Conservation (phyloP, 179 eudicot genomes). For the Patellifolia procumbens region DNA sequence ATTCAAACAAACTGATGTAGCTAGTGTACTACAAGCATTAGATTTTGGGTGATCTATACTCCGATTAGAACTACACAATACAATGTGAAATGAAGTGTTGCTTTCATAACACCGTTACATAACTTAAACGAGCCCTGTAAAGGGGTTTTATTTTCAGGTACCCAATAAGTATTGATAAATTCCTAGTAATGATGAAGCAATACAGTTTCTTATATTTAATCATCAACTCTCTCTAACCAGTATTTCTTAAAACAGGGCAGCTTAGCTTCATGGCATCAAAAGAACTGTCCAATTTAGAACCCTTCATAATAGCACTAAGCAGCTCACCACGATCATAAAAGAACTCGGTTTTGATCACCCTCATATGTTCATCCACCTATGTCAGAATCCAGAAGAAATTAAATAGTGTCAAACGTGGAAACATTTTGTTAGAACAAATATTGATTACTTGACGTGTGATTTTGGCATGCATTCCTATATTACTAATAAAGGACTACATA, state of each 20-base stretch:
- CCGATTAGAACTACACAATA: constrained; percentile 15
- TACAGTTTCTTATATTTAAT: too few relatives aligned
- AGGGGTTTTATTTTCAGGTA: too few relatives aligned
- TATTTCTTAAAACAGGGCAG: constrained; percentile 51
- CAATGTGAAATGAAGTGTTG: constrained; percentile 6
- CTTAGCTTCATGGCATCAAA: constrained; percentile 23
- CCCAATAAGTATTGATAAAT: neutral
- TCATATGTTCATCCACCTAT: constrained; percentile 56
- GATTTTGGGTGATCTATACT: constrained; percentile 4
- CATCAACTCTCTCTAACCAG: constrained; percentile 1
- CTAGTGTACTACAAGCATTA: too few relatives aligned
- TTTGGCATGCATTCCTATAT: too few relatives aligned
- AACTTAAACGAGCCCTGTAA: too few relatives aligned
- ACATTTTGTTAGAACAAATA: too few relatives aligned
- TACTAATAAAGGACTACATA: too few relatives aligned
- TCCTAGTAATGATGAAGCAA: too few relatives aligned
- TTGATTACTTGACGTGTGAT: too few relatives aligned
- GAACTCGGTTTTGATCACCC: constrained; percentile 55
- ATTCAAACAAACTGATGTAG: too few relatives aligned
- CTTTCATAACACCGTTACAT: too few relatives aligned
- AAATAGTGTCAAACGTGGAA: too few relatives aligned
- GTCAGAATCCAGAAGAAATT: neutral
- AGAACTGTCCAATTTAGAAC: constrained; percentile 21
- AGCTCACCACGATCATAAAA: constrained; percentile 61
- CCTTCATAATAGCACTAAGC: constrained; percentile 53